Conservation (phyloP, 2,329 filamentous ascomycete genomes). For the Ascomycota sp. region DNA sequence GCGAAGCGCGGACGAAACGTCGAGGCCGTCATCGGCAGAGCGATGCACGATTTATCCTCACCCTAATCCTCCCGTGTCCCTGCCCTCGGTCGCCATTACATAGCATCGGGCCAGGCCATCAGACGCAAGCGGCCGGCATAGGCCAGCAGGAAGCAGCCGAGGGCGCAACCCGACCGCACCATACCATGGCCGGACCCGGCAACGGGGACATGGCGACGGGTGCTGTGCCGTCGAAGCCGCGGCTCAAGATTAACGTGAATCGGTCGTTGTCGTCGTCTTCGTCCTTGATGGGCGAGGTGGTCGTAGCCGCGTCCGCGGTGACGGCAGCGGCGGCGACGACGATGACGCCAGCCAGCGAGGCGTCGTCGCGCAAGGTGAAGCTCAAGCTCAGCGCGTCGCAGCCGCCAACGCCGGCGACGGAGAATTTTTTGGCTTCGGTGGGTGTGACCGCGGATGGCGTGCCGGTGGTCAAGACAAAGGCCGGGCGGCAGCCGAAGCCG, state of each 20-base stretch:
- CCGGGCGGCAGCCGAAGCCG: constrained; percentile 37
- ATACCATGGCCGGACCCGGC: constrained; percentile 11
- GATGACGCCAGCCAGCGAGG: constrained; percentile 11
- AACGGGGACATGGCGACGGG: constrained; percentile 4
- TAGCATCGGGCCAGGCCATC: too few relatives aligned
- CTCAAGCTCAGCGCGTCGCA: constrained; percentile 22
- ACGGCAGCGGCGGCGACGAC: background rate
- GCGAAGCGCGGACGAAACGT: too few relatives aligned
- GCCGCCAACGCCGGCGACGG: constrained; percentile 16
- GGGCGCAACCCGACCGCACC: too few relatives aligned
- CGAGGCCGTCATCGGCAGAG: too few relatives aligned
- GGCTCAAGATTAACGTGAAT: constrained; percentile 19
- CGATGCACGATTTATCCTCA: too few relatives aligned
- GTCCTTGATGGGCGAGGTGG: too few relatives aligned
- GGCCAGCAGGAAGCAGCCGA: too few relatives aligned
- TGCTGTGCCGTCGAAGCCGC: constrained; percentile 14
- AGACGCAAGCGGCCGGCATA: too few relatives aligned
- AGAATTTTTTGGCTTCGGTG: constrained; percentile 2
- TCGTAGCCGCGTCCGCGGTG: background rate
- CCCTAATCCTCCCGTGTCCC: too few relatives aligned
- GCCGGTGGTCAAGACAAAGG: constrained; percentile 29
- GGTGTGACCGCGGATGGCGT: background rate
- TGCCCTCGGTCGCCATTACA: too few relatives aligned
- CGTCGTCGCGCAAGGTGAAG: constrained; percentile 16
- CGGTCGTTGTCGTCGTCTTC: constrained; percentile 16